Base-by-base conservation (phyloP, 169 alveolate genomes). In the Cryptosporidium xiaoi region DNA sequence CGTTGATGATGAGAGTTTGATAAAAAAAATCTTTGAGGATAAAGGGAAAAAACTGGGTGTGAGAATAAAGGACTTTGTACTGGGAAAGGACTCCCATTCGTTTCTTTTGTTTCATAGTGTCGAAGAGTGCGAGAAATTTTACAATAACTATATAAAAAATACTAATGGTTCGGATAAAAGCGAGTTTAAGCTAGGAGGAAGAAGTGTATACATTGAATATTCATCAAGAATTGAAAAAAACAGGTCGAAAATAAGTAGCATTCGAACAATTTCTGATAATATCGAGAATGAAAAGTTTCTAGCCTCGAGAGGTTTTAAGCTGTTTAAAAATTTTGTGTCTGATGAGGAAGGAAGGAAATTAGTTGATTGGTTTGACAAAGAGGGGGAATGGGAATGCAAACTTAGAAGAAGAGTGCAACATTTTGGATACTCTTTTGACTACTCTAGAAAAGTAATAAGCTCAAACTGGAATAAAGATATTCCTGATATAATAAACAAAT, bases 351-450 rank as follows among this genome's bases (percentile, higher is more conserved):
- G 64, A 2, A 16, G 1, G 5, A 50, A 71, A 55, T 18, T 71
- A 18, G 13, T 71, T 29, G 62, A 71, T 56, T 71, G 84, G 84
- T 40, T 71, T 56, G 71, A 71, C 46, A 56, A 16, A 5, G 13
- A 55, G 1, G 84, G 84, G 8, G 33, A 20, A 0, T 71, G 84
- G 84, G 84, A 71, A 51, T 18, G 31, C 16, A 58, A 58, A 6
- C 33, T 71, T 27, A 71, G 29, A 10, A 46, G 84, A 7, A 71
- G 53, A 58, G 84, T 71, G 10, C 84, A 71, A 44, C 84, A 71
- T 56, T 71, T 55, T 71, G 84, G 84, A 53, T 71, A 34, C 31
- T 33, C 58, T 13, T 71, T 71, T 56, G 84, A 71, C 29, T 71
- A 71, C 44, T 31, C 31, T 15, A 71, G 58, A 55, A 71, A 71